These are phyloP conservation scores for Syzygium aqueum DNA, from an alignment of 345 rosid species.

Conservation along the genomic window DNA sequence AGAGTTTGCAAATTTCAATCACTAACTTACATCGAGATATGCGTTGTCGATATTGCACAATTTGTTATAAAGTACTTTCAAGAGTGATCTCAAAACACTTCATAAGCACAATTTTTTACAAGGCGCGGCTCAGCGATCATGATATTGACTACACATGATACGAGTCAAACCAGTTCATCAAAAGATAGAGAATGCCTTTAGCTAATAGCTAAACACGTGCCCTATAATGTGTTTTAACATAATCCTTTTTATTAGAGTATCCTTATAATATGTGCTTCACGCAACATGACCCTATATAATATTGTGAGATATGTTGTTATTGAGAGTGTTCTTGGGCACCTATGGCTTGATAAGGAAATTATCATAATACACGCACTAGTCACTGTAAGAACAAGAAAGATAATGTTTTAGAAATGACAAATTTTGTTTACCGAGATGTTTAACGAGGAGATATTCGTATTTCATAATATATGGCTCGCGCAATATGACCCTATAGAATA, in stretches of 20 bases:
- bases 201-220: background rate
- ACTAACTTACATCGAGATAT: background rate
- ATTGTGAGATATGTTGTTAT: background rate
- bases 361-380: background rate
- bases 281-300: background rate
- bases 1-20: background rate
- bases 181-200: background rate
- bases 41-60: background rate
- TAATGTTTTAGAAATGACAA: background rate
- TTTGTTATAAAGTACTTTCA: background rate
- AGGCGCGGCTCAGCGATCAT: background rate
- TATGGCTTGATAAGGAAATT: background rate
- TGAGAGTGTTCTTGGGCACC: too few relatives aligned
- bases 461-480: too few relatives aligned
- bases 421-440: background rate
- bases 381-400: background rate
- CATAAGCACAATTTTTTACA: background rate
- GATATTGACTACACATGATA: background rate
- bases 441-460: background rate
- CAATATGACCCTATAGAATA: too few relatives aligned
- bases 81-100: background rate
- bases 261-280: background rate
- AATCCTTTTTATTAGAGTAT: background rate
- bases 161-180: background rate
- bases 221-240: background rate